Evolutionary conservation across 169 alveolate species (phyloP).

Genomic region (Plasmodium reichenowi): DNA sequence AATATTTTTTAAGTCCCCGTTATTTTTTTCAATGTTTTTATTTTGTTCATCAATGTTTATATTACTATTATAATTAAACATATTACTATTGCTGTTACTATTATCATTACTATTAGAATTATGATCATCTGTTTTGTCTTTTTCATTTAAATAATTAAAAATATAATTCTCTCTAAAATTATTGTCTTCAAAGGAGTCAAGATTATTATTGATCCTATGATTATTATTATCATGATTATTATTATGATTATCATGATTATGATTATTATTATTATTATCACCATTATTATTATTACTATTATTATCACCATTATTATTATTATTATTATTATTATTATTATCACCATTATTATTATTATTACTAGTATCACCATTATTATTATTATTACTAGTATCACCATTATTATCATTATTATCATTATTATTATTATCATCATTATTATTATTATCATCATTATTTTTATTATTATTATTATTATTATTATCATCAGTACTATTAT

Average conservation of each 20-base stretch:
- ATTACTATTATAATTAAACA: no score
- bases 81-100: no score
- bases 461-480: neutral
- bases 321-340: neutral
- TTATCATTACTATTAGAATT: no score
- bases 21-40: no score
- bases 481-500: neutral
- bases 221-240: no score
- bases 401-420: neutral
- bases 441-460: neutral
- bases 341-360: neutral
- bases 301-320: neutral
- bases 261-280: neutral
- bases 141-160: no score
- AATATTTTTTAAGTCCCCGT: no score
- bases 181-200: no score
- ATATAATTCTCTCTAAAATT: no score
- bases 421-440: neutral
- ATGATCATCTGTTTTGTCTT: no score
- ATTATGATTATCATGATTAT: neutral
- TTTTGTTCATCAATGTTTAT: no score
- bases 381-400: neutral
- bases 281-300: neutral
- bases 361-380: neutral
- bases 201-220: no score